Base-by-base conservation (phyloP, 192 early-diverging fungal species). In the Rhizophagus sp. region DNA sequence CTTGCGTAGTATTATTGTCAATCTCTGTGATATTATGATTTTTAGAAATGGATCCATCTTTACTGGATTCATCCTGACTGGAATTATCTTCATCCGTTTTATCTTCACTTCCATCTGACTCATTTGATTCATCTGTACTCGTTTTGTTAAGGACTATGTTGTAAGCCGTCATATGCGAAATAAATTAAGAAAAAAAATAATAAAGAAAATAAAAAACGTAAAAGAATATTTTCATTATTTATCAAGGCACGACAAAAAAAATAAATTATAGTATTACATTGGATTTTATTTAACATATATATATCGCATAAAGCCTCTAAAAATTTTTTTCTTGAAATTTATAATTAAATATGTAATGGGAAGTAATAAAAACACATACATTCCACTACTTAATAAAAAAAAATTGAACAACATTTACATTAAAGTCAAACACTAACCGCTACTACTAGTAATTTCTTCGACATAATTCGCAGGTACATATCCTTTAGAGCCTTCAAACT, bases 401-500 rank as follows among this genome's bases (percentile, higher is more conserved):
- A 65, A 65, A 27, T 7, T 10, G 11, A 65, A 65, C 1, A 65
- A 30, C 3, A 27, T n/a, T 65, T 70, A 41, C 36, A 34, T 76
- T 76, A 76, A 76, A 76, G 62, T 76, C 74, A 76, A 79, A 69
- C 77, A 79, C 77, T 79, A 79, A 79, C 77, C 77, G 77, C 77
- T 79, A 79, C 47, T 69, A 79, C 65, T 79, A 79, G 77, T 50
- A 78, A 81, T 79, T 24, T 86, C 80, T 82, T 88, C 84, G 71
- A 90, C 80, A 78, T 88, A 90, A 25, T 84, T 86, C 25, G 87
- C 71, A 30, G 88, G 87, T 25, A 90, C 67, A 75, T 87, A 69
- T 34, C 88, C 87, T 9, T 76, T 76, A 17, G 65, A 33, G 2
- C 83, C 85, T 66, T 82, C 80, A 24, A 83, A 72, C 25, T 83